A percentile compares a stretch with the other conserved stretches of the same genome.
Conservation (phyloP, 805 yeast genomes). For the Suhomyces pyralidae region DNA sequence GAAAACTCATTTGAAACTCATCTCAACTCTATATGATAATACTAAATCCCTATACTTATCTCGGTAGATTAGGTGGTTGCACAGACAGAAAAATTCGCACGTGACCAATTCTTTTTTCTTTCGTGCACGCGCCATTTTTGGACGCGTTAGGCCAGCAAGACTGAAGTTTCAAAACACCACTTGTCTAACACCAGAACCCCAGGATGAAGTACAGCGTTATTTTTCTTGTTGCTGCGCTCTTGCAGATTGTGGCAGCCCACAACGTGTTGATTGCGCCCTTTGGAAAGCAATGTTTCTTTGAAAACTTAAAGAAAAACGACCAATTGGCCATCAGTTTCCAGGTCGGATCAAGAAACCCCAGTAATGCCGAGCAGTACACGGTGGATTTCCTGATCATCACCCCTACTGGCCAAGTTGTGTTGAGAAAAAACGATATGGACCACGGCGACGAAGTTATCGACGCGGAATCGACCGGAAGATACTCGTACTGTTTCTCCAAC, state of each 20-base stretch:
- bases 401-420: conserved; percentile 48
- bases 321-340: conserved; percentile 86
- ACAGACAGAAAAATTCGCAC: not conserved
- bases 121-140: conserved; percentile 3
- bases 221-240: conserved; percentile 2
- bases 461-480: conserved; percentile 69
- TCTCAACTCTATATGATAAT: too few species aligned
- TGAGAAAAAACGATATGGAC: conserved; percentile 53
- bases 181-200: not conserved
- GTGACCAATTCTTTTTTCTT: not conserved
- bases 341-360: conserved; percentile 85
- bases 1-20: too few species aligned
- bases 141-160: conserved; percentile 5
- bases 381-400: conserved; percentile 56
- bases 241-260: conserved; percentile 48
- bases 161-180: not conserved
- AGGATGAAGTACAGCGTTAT: conserved; percentile 3
- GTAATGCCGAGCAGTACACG: conserved; percentile 60
- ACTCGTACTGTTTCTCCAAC: conserved; percentile 87
- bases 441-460: conserved; percentile 77
- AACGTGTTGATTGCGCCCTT: conserved; percentile 78
- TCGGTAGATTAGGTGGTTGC: too few species aligned
- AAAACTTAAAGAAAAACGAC: conserved; percentile 76
- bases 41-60: too few species aligned
- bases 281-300: conserved; percentile 87